Percentiles rank a stretch among this genome's conserved stretches.
phyloP scores from a whole-genome alignment of 441 rosid species.

The Eruca vesicaria region DNA sequence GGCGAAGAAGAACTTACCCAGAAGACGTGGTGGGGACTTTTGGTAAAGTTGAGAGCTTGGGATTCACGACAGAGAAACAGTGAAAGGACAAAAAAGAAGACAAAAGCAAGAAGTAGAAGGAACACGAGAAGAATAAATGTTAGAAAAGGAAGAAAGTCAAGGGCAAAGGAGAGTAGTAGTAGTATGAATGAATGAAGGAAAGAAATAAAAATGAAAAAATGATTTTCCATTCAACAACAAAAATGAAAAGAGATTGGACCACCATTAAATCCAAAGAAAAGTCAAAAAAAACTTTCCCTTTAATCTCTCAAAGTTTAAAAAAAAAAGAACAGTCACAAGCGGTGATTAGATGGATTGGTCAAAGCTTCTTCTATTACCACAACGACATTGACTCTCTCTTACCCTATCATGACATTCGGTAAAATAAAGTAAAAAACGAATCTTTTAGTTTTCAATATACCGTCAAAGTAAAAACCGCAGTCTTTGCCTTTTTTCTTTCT shows the following conservation, averaged over 20 bases:
- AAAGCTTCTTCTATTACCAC: no score
- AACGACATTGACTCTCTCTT: no score
- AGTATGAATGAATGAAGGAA: slow-evolving; percentile 17
- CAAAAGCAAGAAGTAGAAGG: slow-evolving; percentile 15
- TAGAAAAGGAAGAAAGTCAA: slow-evolving; percentile 32
- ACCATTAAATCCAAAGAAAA: not conserved
- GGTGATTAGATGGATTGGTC: no score
- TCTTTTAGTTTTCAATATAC: no score
- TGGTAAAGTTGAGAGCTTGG: slow-evolving; percentile 20
- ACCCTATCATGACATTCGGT: no score
- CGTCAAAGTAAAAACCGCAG: no score
- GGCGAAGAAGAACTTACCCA: slow-evolving; percentile 35
- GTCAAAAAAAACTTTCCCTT: no score
- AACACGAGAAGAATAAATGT: slow-evolving; percentile 25
- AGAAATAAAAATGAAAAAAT: not conserved
- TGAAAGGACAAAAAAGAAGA: slow-evolving; percentile 35
- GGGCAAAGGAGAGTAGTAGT: slow-evolving; percentile 29
- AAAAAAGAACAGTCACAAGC: no score
- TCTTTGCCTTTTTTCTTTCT: no score
- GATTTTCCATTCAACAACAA: not conserved
- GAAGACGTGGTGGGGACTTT: slow-evolving; percentile 25
- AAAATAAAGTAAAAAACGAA: no score
- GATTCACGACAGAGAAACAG: slow-evolving; percentile 39
- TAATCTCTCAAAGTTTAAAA: no score
- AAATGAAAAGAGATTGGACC: slow-evolving; percentile 21